These are phyloP conservation scores for Lipomyces yamadae DNA, from an alignment of 805 yeast genomes.

Conservation along the genomic window DNA sequence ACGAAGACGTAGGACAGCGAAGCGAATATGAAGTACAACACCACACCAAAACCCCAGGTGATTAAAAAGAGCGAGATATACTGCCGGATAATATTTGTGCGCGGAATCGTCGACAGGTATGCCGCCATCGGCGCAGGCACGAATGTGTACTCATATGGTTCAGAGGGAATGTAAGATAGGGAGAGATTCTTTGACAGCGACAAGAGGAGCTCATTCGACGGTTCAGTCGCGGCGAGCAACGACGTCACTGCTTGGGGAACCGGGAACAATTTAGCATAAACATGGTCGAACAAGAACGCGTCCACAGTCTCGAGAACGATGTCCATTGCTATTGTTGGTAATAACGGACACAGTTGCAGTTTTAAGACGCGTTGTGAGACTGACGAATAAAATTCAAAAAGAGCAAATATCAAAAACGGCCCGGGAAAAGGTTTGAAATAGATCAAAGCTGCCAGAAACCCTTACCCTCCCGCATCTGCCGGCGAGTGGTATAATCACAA, in stretches of 20 bases:
- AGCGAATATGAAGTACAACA: constrained; percentile 78
- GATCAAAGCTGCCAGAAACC: no score
- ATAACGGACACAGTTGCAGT: not conserved
- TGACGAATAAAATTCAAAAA: no score
- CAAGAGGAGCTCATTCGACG: constrained; percentile 52
- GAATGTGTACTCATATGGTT: constrained; percentile 33
- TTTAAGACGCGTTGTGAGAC: not conserved
- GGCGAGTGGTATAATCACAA: no score
- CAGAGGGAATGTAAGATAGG: constrained; percentile 27
- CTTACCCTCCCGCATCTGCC: no score
- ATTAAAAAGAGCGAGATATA: constrained; percentile 64
- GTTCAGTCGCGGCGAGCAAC: constrained; percentile 51
- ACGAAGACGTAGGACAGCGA: constrained; percentile 74
- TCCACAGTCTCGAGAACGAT: constrained; percentile 82
- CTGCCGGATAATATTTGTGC: constrained; percentile 78
- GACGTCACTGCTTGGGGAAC: constrained; percentile 29
- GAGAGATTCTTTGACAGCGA: constrained; percentile 52
- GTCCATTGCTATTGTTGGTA: constrained; percentile 65
- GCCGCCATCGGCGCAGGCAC: constrained; percentile 28
- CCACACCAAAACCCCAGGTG: constrained; percentile 83
- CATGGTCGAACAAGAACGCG: constrained; percentile 70
- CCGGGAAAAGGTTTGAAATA: no score
- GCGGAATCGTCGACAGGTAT: constrained; percentile 61
- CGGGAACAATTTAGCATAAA: constrained; percentile 74
- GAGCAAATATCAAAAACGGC: no score